Evolutionary conservation across 208 protist species (phyloP).

Genomic region (Trypanosoma melophagium): DNA sequence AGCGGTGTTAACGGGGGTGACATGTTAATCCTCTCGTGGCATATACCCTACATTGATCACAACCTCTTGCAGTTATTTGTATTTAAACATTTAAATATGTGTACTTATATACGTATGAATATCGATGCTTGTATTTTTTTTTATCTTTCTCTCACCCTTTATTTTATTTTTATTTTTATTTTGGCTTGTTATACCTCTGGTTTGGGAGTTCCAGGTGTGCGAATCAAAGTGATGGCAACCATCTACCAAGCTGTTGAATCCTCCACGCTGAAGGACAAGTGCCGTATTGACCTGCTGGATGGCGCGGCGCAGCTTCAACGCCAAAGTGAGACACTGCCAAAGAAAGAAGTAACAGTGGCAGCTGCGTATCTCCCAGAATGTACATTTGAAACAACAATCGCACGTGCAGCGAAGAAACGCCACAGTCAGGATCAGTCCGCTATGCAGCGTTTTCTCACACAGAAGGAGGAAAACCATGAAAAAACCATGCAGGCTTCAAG

Average conservation of each 20-base stretch:
- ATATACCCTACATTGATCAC: too few species aligned
- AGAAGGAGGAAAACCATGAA: slow-evolving; percentile 28
- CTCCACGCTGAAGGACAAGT: slow-evolving; percentile 60
- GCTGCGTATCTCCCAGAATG: slow-evolving; percentile 50
- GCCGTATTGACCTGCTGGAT: slow-evolving; percentile 71
- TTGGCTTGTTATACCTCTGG: too few species aligned
- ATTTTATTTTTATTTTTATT: too few species aligned
- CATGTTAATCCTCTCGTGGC: too few species aligned
- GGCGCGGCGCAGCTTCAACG: slow-evolving; percentile 60
- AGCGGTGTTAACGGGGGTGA: too few species aligned
- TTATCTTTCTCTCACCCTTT: too few species aligned
- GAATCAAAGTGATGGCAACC: slow-evolving; percentile 62
- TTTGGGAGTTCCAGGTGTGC: too few species aligned
- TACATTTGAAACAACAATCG: slow-evolving; percentile 35
- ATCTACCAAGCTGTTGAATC: slow-evolving; percentile 60
- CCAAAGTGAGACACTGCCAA: slow-evolving; percentile 52
- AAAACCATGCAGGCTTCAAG: slow-evolving; percentile 34
- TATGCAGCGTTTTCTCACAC: slow-evolving; percentile 8
- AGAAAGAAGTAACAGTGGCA: slow-evolving; percentile 45
- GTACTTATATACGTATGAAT: too few species aligned
- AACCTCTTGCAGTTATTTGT: too few species aligned
- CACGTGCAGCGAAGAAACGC: slow-evolving; percentile 19
- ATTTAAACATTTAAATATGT: too few species aligned
- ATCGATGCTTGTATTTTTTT: too few species aligned
- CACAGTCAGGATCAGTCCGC: neutral